These are phyloP conservation scores for Perkinsus marinus DNA, from an alignment of 169 alveolate species.

Conservation along the genomic window DNA sequence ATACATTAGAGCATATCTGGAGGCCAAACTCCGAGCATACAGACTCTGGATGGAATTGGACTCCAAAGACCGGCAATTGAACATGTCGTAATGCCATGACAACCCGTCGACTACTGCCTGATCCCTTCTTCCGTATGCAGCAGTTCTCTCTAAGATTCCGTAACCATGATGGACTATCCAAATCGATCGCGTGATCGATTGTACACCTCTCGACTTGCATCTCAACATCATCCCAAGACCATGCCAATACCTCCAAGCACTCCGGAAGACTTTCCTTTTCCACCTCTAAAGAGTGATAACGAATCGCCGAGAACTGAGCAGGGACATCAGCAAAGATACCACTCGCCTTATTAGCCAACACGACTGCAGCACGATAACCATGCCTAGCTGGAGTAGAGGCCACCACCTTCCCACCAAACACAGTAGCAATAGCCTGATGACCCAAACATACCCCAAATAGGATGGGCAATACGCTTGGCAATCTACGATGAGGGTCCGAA, in stretches of 20 bases:
- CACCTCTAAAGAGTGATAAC: not conserved
- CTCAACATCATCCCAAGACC: not conserved
- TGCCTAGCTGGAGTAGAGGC: not conserved
- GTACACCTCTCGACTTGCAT: not conserved
- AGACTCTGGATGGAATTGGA: constrained; percentile 45
- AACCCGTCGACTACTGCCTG: not conserved
- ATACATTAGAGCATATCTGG: constrained; percentile 3
- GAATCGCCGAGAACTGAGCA: not conserved
- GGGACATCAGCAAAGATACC: not conserved
- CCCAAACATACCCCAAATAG: constrained; percentile 30
- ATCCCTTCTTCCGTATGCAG: not conserved
- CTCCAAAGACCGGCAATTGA: constrained; percentile 29
- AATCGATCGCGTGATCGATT: no score
- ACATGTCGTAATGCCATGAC: constrained; percentile 37
- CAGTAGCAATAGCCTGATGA: constrained; percentile 20
- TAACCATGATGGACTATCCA: not conserved
- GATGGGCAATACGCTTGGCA: not conserved
- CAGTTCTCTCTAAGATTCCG: constrained; percentile 1
- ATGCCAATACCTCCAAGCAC: not conserved
- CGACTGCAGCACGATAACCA: not conserved
- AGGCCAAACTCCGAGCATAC: constrained; percentile 27
- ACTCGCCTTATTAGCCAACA: not conserved
- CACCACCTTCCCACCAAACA: constrained; percentile 15
- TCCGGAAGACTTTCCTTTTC: not conserved
- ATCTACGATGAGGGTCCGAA: not conserved